Conservation (phyloP, 805 yeast genomes). For the Candida dajiaensis region DNA sequence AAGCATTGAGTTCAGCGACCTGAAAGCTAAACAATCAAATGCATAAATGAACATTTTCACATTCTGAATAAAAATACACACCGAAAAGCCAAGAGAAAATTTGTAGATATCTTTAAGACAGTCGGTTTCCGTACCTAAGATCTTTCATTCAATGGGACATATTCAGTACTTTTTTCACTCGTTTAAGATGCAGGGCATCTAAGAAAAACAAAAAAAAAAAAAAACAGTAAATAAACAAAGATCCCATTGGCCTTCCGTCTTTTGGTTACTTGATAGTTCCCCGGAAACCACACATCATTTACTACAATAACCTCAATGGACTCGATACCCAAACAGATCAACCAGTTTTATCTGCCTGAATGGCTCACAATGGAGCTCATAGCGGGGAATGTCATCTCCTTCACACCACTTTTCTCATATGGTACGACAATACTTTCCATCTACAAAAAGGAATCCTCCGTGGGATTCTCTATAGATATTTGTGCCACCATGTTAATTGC, state of each 20-base stretch:
- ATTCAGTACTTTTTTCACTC: too few relatives aligned
- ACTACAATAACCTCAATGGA: slow-evolving; percentile 7
- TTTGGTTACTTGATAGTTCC: too few relatives aligned
- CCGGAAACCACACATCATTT: not conserved
- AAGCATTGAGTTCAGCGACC: not conserved
- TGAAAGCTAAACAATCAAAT: not conserved
- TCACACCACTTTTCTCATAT: slow-evolving; percentile 83
- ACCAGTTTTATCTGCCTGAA: slow-evolving; percentile 41
- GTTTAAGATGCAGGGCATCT: not conserved
- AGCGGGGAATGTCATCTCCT: slow-evolving; percentile 60
- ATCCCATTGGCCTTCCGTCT: too few relatives aligned
- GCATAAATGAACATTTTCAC: not conserved
- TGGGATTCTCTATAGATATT: slow-evolving; percentile 86
- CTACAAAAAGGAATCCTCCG: slow-evolving; percentile 52
- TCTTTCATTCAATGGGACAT: not conserved
- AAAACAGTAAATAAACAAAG: not conserved
- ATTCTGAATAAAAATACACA: not conserved
- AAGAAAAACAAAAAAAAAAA: not conserved
- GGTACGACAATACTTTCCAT: slow-evolving; percentile 77
- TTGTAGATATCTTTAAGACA: not conserved
- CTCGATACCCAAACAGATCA: slow-evolving; percentile 25
- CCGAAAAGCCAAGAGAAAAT: not conserved
- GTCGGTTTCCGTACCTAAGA: too few relatives aligned
- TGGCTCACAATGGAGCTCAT: slow-evolving; percentile 50
- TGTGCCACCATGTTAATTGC: slow-evolving; percentile 89